Conservation (phyloP, 805 yeast genomes). For the Kregervanrija delftensis region DNA sequence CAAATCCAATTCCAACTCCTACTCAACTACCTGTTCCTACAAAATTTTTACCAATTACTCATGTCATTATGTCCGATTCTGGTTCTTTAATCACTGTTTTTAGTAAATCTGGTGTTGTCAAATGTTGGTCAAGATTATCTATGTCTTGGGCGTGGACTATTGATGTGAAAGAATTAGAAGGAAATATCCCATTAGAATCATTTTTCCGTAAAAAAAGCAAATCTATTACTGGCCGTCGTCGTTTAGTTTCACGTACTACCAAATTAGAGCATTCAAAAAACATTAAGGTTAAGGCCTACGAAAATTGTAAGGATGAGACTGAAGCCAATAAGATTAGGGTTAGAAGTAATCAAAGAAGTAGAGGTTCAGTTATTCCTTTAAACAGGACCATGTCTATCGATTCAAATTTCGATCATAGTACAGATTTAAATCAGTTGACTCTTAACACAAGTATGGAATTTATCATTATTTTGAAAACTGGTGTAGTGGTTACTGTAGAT, state of each 20-base stretch:
- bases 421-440: slow-evolving; percentile 22
- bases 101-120: slow-evolving; percentile 43
- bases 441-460: slow-evolving; percentile 35
- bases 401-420: slow-evolving; percentile 26
- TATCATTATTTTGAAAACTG: slow-evolving; percentile 45
- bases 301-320: too few species aligned
- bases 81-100: slow-evolving; percentile 55
- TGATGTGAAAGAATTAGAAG: slow-evolving; percentile 32
- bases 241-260: slow-evolving; percentile 15
- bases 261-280: too few species aligned
- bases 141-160: slow-evolving; percentile 55
- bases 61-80: slow-evolving; percentile 47
- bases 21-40: slow-evolving; percentile 35
- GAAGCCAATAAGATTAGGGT: too few species aligned
- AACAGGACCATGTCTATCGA: slow-evolving; percentile 25
- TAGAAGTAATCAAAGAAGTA: too few species aligned
- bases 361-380: not conserved
- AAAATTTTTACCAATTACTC: slow-evolving; percentile 57
- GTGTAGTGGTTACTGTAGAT: slow-evolving; percentile 41
- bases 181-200: slow-evolving; percentile 40
- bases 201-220: slow-evolving; percentile 54
- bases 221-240: slow-evolving; percentile 31
- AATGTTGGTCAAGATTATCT: slow-evolving; percentile 52
- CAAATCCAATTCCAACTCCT: slow-evolving; percentile 39
- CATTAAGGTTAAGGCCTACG: too few species aligned